Base-by-base conservation (phyloP, 495 filamentous ascomycete genomes). In the Rusavskia elegans region DNA sequence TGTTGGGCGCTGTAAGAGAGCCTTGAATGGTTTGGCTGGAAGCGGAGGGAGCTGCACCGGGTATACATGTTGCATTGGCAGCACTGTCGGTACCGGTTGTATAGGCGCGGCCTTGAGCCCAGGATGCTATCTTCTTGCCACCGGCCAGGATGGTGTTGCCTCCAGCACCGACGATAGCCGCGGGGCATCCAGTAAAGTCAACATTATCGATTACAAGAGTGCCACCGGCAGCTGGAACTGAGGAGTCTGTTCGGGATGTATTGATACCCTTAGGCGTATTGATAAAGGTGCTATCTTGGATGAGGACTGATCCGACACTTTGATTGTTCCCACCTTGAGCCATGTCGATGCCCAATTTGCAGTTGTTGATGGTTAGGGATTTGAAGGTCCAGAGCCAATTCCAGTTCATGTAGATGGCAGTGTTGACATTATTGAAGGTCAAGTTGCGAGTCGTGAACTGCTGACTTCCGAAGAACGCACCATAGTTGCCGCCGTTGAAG, bases 401-500 rank as follows among this genome's bases (percentile, higher is more conserved):
- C 89, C 87, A 95, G 73, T 90, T 89, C 84, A 89, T 85, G 70
- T 77, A 92, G 53, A 95, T 81, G 49, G 85, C 87, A 21, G 89
- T 95, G 60, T 88, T 74, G 69, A 86, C 92, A 66, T 80, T 77
- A 61, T 89, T 92, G 75, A 95, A 95, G 32, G 75, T 84, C 61
- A 96, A 58, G 68, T 96, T 96, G 54, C 89, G 84, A 51, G 83
- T 89, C 6, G 90, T 93, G 66, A 92, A 96, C 65, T 97, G 90
- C 68, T 97, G 90, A 68, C 86, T 95, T 49, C 90, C 90, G 14
- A 93, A 74, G 71, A 88, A 90, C 54, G 83, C 81, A 17, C 89
- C 87, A 61, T 82, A 85, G 53, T 77, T 76, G 59, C 90, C 90
- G 52, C 90, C 90, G 59, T 87, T 87, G 75, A 94, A 94, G 44